Evolutionary conservation across 306 rosid species (phyloP).

Genomic region (Glycine soja): DNA sequence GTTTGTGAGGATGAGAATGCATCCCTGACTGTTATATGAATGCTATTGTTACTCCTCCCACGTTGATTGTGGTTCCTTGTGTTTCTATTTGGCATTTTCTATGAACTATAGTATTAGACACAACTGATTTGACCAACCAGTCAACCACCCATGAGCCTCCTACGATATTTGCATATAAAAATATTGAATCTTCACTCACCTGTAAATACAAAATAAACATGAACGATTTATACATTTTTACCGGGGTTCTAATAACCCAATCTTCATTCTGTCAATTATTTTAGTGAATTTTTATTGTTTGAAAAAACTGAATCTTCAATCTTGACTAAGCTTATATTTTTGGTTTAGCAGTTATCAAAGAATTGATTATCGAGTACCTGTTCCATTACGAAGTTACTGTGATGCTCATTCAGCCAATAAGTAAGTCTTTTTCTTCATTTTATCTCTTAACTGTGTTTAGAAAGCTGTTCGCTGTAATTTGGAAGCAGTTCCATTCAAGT

Average conservation of each 20-base stretch:
- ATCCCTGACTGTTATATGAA: too few species aligned
- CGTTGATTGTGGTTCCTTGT: neutral
- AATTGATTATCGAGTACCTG: slow-evolving; percentile 87
- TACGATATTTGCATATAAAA: neutral
- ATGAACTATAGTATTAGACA: too few species aligned
- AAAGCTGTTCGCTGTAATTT: slow-evolving; percentile 31
- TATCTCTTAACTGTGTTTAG: slow-evolving; percentile 36
- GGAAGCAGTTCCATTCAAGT: neutral
- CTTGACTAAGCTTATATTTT: slow-evolving; percentile 35
- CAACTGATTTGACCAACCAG: too few species aligned
- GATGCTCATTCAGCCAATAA: slow-evolving; percentile 63
- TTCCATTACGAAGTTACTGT: slow-evolving; percentile 73
- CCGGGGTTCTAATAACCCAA: neutral
- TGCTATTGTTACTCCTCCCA: too few species aligned
- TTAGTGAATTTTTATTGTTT: neutral
- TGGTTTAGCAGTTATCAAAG: slow-evolving; percentile 74
- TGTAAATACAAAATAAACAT: neutral
- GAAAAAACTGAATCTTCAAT: slow-evolving; percentile 25
- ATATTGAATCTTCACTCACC: neutral
- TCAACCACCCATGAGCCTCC: neutral
- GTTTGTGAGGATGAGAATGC: too few species aligned
- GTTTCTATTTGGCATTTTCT: neutral
- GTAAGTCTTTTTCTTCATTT: slow-evolving; percentile 58
- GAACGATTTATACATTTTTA: slow-evolving; percentile 19
- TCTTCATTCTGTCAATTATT: neutral